phyloP scores from a whole-genome alignment of 2,329 filamentous ascomycete genomes.

The Aspergillus versicolor region DNA sequence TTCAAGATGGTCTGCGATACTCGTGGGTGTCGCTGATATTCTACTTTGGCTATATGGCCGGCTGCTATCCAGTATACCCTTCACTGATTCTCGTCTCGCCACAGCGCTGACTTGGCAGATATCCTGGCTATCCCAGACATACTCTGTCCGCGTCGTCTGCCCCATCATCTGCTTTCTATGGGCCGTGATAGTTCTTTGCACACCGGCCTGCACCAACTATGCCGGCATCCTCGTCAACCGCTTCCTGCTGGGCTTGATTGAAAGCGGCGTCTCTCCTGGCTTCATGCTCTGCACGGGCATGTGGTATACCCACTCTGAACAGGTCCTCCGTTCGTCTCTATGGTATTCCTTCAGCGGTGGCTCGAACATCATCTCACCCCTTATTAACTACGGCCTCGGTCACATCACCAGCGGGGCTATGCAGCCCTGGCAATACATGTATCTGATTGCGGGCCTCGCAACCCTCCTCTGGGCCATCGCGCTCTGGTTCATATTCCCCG shows the following conservation, averaged over 20 bases:
- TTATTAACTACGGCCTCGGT: constrained; percentile 15
- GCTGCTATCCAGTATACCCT: constrained; percentile 5
- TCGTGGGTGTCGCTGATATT: constrained; percentile 15
- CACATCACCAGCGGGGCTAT: constrained; percentile 9
- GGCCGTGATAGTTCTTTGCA: constrained; percentile 9
- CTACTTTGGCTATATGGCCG: constrained; percentile 14
- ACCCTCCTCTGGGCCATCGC: constrained; percentile 7
- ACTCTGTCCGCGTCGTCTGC: constrained; percentile 8
- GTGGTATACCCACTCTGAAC: constrained; percentile 16
- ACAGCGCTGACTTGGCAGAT: not conserved
- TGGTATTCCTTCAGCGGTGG: constrained; percentile 17
- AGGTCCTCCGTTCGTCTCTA: constrained; percentile 10
- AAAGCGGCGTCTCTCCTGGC: constrained; percentile 11
- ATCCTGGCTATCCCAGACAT: constrained; percentile 9
- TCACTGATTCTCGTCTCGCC: not conserved
- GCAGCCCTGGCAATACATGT: constrained; percentile 13
- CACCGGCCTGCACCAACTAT: constrained; percentile 13
- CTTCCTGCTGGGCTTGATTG: constrained; percentile 13
- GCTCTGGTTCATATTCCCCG: constrained; percentile 12
- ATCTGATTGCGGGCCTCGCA: constrained; percentile 9
- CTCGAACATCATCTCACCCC: constrained; percentile 10
- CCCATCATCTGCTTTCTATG: constrained; percentile 13
- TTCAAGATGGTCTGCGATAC: constrained; percentile 12
- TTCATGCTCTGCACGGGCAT: constrained; percentile 14
- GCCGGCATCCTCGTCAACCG: constrained; percentile 13